phyloP scores from a whole-genome alignment of 257 asterid species.

The Plantago elongata region DNA sequence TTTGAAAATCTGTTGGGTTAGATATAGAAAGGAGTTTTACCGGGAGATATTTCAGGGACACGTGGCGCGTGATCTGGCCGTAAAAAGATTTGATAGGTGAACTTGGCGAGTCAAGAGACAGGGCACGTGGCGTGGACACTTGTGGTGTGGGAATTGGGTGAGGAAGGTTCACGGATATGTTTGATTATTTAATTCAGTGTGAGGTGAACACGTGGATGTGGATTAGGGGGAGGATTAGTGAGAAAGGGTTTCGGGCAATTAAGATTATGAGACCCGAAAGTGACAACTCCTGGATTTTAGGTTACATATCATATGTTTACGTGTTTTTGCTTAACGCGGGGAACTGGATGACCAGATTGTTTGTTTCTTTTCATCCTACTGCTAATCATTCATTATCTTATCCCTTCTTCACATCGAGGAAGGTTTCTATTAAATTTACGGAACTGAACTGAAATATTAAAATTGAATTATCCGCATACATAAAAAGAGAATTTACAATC shows the following conservation, averaged over 20 bases:
- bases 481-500: too few species aligned
- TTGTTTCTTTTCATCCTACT: too few species aligned
- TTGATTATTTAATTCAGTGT: constrained; percentile 9
- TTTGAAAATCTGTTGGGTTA: constrained; percentile 35
- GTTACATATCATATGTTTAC: constrained; percentile 3
- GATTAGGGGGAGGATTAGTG: constrained; percentile 5
- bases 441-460: too few species aligned
- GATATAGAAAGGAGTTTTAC: constrained; percentile 18
- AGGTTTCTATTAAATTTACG: too few species aligned
- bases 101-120: constrained; percentile 13
- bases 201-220: constrained; percentile 32
- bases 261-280: constrained; percentile 30
- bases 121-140: constrained; percentile 38
- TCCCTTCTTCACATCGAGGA: too few species aligned
- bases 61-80: constrained; percentile 33
- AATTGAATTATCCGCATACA: too few species aligned
- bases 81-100: neutral
- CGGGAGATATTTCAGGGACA: constrained; percentile 29
- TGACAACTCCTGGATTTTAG: constrained; percentile 13
- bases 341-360: neutral
- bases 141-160: constrained; percentile 22
- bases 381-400: too few species aligned
- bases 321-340: constrained; percentile 15
- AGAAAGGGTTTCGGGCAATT: constrained; percentile 19
- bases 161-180: constrained; percentile 27